phyloP scores from a whole-genome alignment of 495 filamentous ascomycete species.

The Trichoderma asperelloides region DNA sequence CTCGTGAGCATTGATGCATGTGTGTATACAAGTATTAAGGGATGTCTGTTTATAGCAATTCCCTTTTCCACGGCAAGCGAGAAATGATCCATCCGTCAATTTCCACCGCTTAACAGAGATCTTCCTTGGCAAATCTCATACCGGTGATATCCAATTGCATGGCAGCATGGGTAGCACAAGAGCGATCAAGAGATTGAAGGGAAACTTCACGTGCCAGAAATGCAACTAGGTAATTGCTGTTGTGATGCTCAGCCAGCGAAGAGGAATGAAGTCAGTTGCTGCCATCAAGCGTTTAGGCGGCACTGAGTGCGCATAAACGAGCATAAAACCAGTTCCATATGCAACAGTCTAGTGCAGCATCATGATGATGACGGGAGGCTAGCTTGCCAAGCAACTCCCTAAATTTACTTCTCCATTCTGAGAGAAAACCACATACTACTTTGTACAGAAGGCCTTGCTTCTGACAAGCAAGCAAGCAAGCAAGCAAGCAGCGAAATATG shows the following conservation, averaged over 20 bases:
- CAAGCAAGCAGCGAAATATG: background rate
- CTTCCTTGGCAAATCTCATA: background rate
- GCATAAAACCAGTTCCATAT: background rate
- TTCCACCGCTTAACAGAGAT: background rate
- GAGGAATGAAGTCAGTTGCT: background rate
- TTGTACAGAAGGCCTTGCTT: background rate
- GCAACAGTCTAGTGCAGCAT: background rate
- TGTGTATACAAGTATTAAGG: background rate
- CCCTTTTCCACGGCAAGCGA: background rate
- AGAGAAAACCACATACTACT: background rate
- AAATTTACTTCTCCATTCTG: background rate
- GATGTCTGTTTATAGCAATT: background rate
- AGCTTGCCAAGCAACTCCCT: background rate
- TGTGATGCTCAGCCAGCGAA: background rate
- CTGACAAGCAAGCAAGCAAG: background rate
- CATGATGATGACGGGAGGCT: constrained; percentile 3
- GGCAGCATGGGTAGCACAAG: background rate
- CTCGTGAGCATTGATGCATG: background rate
- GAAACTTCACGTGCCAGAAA: background rate
- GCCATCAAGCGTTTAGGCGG: background rate
- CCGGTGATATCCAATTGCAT: background rate
- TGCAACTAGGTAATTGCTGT: background rate
- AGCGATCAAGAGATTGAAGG: background rate
- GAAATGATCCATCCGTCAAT: background rate
- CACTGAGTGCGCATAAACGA: background rate